Evolutionary conservation across 176 grass and related monocot species (phyloP).

Genomic region (Paspalum vaginatum): DNA sequence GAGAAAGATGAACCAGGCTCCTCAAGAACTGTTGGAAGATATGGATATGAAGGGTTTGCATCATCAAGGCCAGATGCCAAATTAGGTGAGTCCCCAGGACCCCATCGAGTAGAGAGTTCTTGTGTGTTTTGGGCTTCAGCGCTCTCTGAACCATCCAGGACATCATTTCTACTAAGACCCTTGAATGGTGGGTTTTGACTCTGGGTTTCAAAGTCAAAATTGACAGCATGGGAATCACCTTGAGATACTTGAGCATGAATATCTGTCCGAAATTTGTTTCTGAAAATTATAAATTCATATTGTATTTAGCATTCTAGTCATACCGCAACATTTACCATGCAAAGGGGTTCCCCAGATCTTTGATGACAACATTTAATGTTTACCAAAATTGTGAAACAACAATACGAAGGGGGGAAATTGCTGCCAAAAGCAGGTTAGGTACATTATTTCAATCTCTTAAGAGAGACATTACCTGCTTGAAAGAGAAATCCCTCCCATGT

Average conservation of each 20-base stretch:
- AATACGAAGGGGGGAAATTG: slow-evolving; percentile 1
- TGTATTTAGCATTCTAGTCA: slow-evolving; percentile 3
- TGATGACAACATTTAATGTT: slow-evolving; percentile 14
- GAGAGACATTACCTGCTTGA: slow-evolving; percentile 62
- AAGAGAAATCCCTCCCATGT: slow-evolving; percentile 47
- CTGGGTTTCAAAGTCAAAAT: slow-evolving; percentile 45
- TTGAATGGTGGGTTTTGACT: slow-evolving; percentile 62
- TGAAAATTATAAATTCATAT: slow-evolving; percentile 27
- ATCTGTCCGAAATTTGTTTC: slow-evolving; percentile 47
- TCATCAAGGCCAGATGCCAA: slow-evolving; percentile 64
- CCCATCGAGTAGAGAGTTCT: slow-evolving; percentile 71
- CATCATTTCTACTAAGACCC: slow-evolving; percentile 47
- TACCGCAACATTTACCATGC: background rate
- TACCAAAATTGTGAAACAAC: slow-evolving; percentile 5
- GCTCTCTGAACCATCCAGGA: slow-evolving; percentile 53
- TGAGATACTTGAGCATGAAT: slow-evolving; percentile 53
- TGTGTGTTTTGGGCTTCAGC: slow-evolving; percentile 40
- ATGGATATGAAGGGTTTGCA: slow-evolving; percentile 58
- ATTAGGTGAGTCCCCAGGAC: slow-evolving; percentile 58
- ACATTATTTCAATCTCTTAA: slow-evolving; percentile 18
- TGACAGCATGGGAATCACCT: slow-evolving; percentile 37
- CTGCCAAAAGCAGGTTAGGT: background rate
- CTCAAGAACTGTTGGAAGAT: slow-evolving; percentile 90
- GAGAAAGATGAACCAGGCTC: slow-evolving; percentile 93
- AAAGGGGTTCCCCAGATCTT: background rate